Evolutionary conservation across 306 rosid species (phyloP).

Genomic region (Acacia acuminata): DNA sequence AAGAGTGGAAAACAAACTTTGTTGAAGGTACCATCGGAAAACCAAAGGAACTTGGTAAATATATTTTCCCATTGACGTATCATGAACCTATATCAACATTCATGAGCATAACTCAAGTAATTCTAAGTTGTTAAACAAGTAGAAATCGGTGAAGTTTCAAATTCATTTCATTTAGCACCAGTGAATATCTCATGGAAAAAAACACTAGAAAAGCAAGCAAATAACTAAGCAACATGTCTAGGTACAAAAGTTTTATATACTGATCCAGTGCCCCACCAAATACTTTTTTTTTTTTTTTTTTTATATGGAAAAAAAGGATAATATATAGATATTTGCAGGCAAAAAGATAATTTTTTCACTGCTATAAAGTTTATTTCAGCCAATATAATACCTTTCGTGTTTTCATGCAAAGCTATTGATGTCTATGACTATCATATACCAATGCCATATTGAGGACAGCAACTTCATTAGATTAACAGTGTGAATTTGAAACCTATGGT

Average conservation of each 20-base stretch:
- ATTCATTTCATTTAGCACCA: neutral
- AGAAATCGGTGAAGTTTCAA: neutral
- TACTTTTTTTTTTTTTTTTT: neutral
- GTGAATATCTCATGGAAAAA: neutral
- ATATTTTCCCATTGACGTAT: neutral
- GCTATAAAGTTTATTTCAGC: neutral
- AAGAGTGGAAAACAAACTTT: neutral
- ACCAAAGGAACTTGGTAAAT: neutral
- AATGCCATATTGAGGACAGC: constrained; percentile 1
- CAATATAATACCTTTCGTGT: neutral
- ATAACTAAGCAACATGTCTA: neutral
- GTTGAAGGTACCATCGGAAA: neutral
- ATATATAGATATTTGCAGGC: neutral
- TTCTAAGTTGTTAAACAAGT: neutral
- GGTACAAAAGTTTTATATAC: neutral
- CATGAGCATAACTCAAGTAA: neutral
- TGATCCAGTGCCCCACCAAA: neutral
- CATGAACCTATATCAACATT: neutral
- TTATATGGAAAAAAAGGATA: neutral
- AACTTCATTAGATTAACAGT: constrained; percentile 21
- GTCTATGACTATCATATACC: neutral
- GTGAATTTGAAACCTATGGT: neutral
- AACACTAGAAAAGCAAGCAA: neutral
- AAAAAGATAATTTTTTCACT: neutral
- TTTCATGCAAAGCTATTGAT: constrained; percentile 22